Percentiles rank a stretch among this genome's conserved stretches.
Evolutionary conservation across 2,329 filamentous ascomycete genomes (phyloP).

Genomic region (Phaeosphaeriaceae sp.): DNA sequence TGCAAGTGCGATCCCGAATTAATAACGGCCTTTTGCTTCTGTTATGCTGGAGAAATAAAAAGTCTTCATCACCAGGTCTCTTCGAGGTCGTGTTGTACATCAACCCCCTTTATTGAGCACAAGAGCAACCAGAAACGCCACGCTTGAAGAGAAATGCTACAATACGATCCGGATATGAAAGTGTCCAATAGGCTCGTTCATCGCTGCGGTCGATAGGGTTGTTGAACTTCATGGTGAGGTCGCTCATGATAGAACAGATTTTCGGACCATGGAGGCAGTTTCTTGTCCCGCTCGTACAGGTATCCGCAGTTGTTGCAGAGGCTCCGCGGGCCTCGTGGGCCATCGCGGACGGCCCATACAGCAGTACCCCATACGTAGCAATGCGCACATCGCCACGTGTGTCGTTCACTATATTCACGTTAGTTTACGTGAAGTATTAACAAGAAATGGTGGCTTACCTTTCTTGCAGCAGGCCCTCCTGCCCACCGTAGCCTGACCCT

Average conservation of each 20-base stretch:
- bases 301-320: conserved; percentile 94
- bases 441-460: conserved; percentile 34
- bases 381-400: conserved; percentile 85
- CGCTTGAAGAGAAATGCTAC: conserved; percentile 34
- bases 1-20: background rate
- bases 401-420: conserved; percentile 66
- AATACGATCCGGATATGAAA: conserved; percentile 1
- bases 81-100: background rate
- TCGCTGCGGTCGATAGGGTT: conserved; percentile 25
- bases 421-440: conserved; percentile 16
- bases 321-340: conserved; percentile 80
- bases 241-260: conserved; percentile 66
- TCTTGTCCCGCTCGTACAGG: conserved; percentile 85
- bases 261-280: conserved; percentile 78
- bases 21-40: background rate
- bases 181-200: conserved; percentile 3
- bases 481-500: conserved; percentile 72
- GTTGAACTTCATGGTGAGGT: conserved; percentile 30
- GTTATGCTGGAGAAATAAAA: background rate
- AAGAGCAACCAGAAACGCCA: conserved; percentile 19
- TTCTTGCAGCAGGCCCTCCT: conserved; percentile 63
- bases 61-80: background rate
- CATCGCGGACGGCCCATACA: conserved; percentile 94
- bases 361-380: conserved; percentile 87
- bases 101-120: background rate